Base-by-base conservation (phyloP, 805 yeast species). In the Priceomyces castillae region DNA sequence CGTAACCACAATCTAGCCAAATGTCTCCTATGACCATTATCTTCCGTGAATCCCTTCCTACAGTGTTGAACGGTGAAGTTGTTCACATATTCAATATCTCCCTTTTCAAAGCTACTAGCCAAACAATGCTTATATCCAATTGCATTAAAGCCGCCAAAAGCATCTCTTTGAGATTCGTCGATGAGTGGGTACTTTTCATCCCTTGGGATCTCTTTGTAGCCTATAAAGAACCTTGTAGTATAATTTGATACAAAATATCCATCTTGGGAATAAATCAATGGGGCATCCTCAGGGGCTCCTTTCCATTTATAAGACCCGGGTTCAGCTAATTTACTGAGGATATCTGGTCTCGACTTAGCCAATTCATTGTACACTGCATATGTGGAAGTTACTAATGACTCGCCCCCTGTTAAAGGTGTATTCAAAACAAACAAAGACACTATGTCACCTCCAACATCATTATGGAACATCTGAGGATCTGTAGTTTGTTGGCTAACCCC, bases 401-500 rank as follows among this genome's bases (percentile, higher is more conserved):
- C 49, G 3, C 49, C 49, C 22, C 49, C 49, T 15, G 31, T 19
- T 10, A 34, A 26, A 6, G 49, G 49, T 7, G 38, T 30, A 25
- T 34, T 40, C 12, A 46, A 25, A 14, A 46, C 49, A 33, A 46
- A 46, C 18, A 46, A 35, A 1, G 49, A 46, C 2, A 46, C 49
- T 4, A 46, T 39, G 26, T 46, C 49, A 14, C 46, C 38, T n/a
- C 49, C 49, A 18, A 43, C 20, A 31, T 46, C 49, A 38, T 39
- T 40, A 37, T 46, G 49, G 23, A 43, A 46, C 49, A 46, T 46
- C 19, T 46, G 49, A 9, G 49, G 37, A 23, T 46, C 49, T 12
- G 49, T 46, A 7, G 49, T 46, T 37, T 46, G 49, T 23, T 46
- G 49, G 28, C 49, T 46, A 19, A 46, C 49, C 5, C 37, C 49